Conservation (phyloP, 2,329 filamentous ascomycete species). For the Penicillium sp. region DNA sequence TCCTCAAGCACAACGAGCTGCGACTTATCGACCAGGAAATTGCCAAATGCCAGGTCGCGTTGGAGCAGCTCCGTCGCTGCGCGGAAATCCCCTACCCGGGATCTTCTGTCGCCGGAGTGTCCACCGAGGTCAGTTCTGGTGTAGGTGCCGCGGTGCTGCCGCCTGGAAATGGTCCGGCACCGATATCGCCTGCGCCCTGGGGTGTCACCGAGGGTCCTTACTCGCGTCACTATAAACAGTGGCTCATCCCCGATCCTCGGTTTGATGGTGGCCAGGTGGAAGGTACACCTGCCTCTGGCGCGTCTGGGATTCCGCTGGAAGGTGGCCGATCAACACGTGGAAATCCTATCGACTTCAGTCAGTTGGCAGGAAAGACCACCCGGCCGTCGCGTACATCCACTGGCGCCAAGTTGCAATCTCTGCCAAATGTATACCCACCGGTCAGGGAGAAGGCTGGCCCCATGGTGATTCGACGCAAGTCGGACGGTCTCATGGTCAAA, state of each 20-base stretch:
- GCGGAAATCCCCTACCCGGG: slow-evolving; percentile 89
- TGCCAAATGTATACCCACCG: slow-evolving; percentile 71
- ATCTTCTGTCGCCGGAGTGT: slow-evolving; percentile 61
- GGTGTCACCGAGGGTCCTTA: slow-evolving; percentile 92
- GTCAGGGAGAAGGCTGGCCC: slow-evolving; percentile 83
- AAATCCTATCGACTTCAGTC: slow-evolving; percentile 63
- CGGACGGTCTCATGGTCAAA: slow-evolving; percentile 83
- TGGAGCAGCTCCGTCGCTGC: slow-evolving; percentile 92
- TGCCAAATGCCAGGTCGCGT: slow-evolving; percentile 88
- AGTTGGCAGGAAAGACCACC: slow-evolving; percentile 58
- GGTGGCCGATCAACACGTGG: slow-evolving; percentile 83
- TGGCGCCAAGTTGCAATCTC: slow-evolving; percentile 68
- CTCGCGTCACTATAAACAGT: slow-evolving; percentile 90
- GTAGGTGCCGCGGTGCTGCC: slow-evolving; percentile 71
- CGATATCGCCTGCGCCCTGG: slow-evolving; percentile 82
- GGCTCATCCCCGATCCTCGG: slow-evolving; percentile 84
- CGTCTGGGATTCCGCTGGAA: slow-evolving; percentile 48
- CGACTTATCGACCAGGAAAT: slow-evolving; percentile 94
- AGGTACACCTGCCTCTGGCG: slow-evolving; percentile 23
- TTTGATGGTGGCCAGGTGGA: slow-evolving; percentile 70
- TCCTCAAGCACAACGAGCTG: slow-evolving; percentile 92
- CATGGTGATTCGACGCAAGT: slow-evolving; percentile 79
- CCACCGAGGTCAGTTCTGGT: slow-evolving; percentile 72
- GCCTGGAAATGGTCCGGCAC: slow-evolving; percentile 65
- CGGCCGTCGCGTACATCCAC: slow-evolving; percentile 63